A percentile compares a stretch with the other conserved stretches of the same genome.
phyloP scores from a whole-genome alignment of 2,329 filamentous ascomycete genomes.

The Fusarium irregulare region DNA sequence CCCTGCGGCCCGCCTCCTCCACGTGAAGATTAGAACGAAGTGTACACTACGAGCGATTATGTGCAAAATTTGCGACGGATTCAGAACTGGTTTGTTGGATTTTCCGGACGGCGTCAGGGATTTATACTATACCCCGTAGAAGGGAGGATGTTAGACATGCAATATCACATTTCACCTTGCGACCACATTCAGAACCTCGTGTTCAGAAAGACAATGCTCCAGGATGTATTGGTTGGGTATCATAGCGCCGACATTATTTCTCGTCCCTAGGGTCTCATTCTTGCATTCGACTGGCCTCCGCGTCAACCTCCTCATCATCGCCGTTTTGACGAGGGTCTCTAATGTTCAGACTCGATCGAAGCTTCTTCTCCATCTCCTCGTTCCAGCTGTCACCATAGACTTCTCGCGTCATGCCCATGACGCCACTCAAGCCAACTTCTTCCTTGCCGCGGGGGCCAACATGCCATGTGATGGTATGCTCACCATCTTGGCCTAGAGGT shows the following conservation, averaged over 20 bases:
- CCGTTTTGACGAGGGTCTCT: conserved; percentile 42
- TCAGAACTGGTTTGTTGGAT: conserved; percentile 6
- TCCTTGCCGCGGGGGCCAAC: conserved; percentile 87
- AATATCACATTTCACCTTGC: conserved; percentile 6
- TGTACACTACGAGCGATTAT: background rate
- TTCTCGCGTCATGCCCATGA: conserved; percentile 74
- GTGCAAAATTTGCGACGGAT: background rate
- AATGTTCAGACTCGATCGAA: conserved; percentile 71
- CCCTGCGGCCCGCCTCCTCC: conserved; percentile 68
- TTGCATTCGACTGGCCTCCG: conserved; percentile 25
- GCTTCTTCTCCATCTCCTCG: conserved; percentile 67
- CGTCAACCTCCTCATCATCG: conserved; percentile 41
- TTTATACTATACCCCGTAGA: conserved; percentile 39
- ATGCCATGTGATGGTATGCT: conserved; percentile 82
- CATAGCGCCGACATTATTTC: conserved; percentile 20
- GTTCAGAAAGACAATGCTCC: background rate
- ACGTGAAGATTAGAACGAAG: conserved; percentile 59
- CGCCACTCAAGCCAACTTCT: conserved; percentile 82
- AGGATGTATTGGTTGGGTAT: conserved; percentile 37
- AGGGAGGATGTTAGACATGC: conserved; percentile 23
- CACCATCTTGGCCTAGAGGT: conserved; percentile 66
- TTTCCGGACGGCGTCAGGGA: conserved; percentile 37
- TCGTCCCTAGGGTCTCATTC: conserved; percentile 5
- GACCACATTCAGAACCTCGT: background rate
- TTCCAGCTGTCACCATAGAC: conserved; percentile 65